Evolutionary conservation across 106 monocot genomes (phyloP).

Genomic region (Ottelia alismoides): DNA sequence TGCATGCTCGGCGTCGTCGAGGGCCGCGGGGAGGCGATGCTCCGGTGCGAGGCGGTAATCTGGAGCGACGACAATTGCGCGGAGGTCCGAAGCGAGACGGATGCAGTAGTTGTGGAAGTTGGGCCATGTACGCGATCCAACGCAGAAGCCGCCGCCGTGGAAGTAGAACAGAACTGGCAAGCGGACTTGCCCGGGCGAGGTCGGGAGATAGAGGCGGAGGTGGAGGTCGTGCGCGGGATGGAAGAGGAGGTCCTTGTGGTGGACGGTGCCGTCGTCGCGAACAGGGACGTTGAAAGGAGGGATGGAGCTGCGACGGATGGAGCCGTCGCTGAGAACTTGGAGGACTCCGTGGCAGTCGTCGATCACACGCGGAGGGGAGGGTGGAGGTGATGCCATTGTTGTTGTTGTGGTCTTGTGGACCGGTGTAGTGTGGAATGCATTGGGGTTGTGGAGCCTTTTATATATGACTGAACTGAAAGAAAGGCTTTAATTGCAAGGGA

Average conservation of each 20-base stretch:
- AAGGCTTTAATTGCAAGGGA: no score
- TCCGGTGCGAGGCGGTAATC: slow-evolving; percentile 32
- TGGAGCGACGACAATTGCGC: slow-evolving; percentile 28
- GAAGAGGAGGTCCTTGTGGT: slow-evolving; percentile 43
- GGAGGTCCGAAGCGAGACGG: slow-evolving; percentile 32
- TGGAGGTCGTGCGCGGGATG: slow-evolving; percentile 4
- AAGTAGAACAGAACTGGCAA: slow-evolving; percentile 80
- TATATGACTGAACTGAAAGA: no score
- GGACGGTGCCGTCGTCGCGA: slow-evolving; percentile 45
- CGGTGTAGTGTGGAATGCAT: no score
- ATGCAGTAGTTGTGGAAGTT: slow-evolving; percentile 31
- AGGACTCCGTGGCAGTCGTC: slow-evolving; percentile 63
- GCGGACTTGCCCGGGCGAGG: neutral
- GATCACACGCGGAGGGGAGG: slow-evolving; percentile 13
- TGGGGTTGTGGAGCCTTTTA: no score
- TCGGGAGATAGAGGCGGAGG: neutral
- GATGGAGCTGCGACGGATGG: slow-evolving; percentile 30
- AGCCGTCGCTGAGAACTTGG: slow-evolving; percentile 50
- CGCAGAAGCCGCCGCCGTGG: slow-evolving; percentile 89
- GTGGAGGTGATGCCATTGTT: neutral
- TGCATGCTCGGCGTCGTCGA: slow-evolving; percentile 30
- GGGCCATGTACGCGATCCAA: slow-evolving; percentile 76
- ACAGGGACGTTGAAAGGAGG: slow-evolving; percentile 46
- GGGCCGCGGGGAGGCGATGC: slow-evolving; percentile 62
- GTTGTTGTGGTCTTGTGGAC: no score